Percentiles rank a stretch among this genome's conserved stretches.
Evolutionary conservation across 352 stramenopile species (phyloP).

Genomic region (Thraustochytrium sp.): DNA sequence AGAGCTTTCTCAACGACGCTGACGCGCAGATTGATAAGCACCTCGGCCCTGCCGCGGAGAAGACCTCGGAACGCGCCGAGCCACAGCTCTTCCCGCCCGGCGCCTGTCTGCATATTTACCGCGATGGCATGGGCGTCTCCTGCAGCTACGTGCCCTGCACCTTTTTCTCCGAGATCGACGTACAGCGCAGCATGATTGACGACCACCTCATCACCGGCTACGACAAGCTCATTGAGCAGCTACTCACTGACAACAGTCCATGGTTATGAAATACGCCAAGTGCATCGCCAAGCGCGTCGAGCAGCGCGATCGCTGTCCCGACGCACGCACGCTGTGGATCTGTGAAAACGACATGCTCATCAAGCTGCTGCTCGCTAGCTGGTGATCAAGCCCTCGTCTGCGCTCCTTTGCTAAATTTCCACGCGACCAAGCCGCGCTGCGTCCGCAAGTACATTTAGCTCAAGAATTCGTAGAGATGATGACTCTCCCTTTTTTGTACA

Average conservation of each 20-base stretch:
- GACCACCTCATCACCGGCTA: slow-evolving; percentile 49
- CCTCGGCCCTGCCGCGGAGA: background rate
- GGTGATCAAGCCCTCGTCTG: too few relatives aligned
- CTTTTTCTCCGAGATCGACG: slow-evolving; percentile 61
- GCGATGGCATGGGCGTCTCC: slow-evolving; percentile 56
- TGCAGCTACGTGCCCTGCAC: slow-evolving; percentile 55
- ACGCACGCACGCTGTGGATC: background rate
- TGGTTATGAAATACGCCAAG: too few relatives aligned
- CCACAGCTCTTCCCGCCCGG: slow-evolving; percentile 57
- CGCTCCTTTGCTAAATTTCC: too few relatives aligned
- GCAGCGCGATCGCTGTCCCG: background rate
- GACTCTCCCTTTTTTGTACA: too few relatives aligned
- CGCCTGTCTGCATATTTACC: slow-evolving; percentile 60
- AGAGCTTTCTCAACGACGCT: background rate
- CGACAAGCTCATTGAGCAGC: background rate
- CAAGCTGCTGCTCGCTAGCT: too few relatives aligned
- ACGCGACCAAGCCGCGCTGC: too few relatives aligned
- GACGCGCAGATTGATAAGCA: background rate
- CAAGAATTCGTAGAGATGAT: too few relatives aligned
- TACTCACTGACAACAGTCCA: background rate
- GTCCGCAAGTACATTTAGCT: too few relatives aligned
- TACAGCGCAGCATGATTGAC: slow-evolving; percentile 58
- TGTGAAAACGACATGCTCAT: too few relatives aligned
- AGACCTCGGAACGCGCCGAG: slow-evolving; percentile 46
- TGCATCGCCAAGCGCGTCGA: too few relatives aligned